Evolutionary conservation across 2,329 filamentous ascomycete genomes (phyloP), one percentile per base, ranked within the genome.

Genomic region (Lojkania enalia): DNA sequence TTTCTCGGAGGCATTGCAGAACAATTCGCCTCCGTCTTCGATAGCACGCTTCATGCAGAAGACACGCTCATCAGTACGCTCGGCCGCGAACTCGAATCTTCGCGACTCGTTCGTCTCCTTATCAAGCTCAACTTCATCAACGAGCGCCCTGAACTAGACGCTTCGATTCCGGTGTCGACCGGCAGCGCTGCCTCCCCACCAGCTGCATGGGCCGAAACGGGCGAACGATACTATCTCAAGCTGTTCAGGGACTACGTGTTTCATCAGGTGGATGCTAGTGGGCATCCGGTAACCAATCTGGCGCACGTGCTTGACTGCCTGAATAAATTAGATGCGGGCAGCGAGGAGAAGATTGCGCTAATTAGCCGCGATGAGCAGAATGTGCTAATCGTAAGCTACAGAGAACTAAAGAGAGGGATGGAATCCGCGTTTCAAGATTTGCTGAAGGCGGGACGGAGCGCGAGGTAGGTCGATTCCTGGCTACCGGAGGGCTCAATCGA

Each of bases 171-270:
- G 75, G 79, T 62, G 18, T 50, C 63, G 3, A 57, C 61, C 35
- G 57, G 52, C 46, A 57, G 47, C 29, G 56, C 63, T 1, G 42
- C 66, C 3, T 58, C 57, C 9, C 58, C 66, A 9, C 60, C 65
- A 1, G 54, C 61, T 0, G 77, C 82, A 37, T 99, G 94, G 92
- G 88, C 90, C 3, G 92, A 97, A 69, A 94, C 88, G 36, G 92
- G 92, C 19, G 90, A 96, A 60, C 83, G 91, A 20, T 97, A 96
- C 67, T 87, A 89, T 65, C 77, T 99, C 53, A 96, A 96, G 72
- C 80, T 99, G 6, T 97, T 97, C 76, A 83, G 94, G 38, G 94
- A 99, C 71, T 97, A 95, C 60, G 89, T 96, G 30, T 99, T 97
- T 72, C 94, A 99, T 69, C 91, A 95, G 63, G 90, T 96, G 11